Evolutionary conservation across 441 rosid genomes (phyloP), one percentile per base, ranked within the genome.

Genomic region (Iberis amara): DNA sequence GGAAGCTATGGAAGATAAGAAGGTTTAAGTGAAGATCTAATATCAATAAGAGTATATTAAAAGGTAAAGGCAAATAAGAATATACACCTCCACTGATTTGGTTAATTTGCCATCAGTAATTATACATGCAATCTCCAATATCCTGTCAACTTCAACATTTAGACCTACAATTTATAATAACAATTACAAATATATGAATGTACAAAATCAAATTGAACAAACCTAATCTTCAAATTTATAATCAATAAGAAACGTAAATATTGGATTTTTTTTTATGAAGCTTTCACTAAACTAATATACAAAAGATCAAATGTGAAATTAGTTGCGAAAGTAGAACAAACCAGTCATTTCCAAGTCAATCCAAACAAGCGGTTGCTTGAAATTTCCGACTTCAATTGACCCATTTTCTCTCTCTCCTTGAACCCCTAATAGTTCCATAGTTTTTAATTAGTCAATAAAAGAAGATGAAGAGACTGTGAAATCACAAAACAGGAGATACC

Each of bases 291-390:
- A 11, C 39, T 26, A 26, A 10, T 9, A n/a, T 7, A 44, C 13
- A 10, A 8, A 45, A 33, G 2, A 44, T 11, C 0, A 8, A 57
- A 35, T 40, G 38, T 23, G 10, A 7, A 42, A 39, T 15, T n/a
- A 32, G 30, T 5, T 47, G 43, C 5, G n/a, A 64, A 28, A 47
- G 28, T 6, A 4, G 36, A 10, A 28, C 48, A 45, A 69, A 87
- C 98, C 98, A 57, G 98, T 83, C 96, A 85, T 90, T 68, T 85
- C 96, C 74, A 87, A 62, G 80, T 87, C 92, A 62, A 87, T 83
- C 95, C 98, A 87, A 48, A 87, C 96, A 62, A 87, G 95, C 36
- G 96, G 96, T 69, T 81, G 75, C 65, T 37, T 83, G 74, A 55
- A 85, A 42, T 33, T 63, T 38, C 39, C 65, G 1, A 47, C 32